Conservation (phyloP, 148 eudicot species). For the Fagopyrum tataricum region DNA sequence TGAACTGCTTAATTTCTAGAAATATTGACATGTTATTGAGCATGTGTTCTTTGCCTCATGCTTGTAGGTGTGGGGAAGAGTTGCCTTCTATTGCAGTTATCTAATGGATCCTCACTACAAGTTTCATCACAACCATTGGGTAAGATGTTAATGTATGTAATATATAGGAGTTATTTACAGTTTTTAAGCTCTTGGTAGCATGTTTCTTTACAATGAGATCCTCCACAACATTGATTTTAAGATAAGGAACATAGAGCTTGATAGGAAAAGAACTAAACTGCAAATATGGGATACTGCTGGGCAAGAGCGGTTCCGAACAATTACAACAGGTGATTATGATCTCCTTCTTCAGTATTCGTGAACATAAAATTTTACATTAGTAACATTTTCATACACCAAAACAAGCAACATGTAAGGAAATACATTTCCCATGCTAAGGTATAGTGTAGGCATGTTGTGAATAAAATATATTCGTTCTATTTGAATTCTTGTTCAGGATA, state of each 20-base stretch:
- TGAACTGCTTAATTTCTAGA: background rate
- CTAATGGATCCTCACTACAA: conserved; percentile 45
- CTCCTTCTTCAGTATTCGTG: background rate
- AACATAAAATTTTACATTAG: background rate
- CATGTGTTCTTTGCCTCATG: conserved; percentile 2
- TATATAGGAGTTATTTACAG: background rate
- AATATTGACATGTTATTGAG: background rate
- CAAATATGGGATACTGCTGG: conserved; percentile 91
- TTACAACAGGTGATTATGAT: conserved; percentile 52
- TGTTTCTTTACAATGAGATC: background rate
- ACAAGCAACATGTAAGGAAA: background rate
- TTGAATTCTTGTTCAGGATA: background rate
- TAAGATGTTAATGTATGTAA: conserved; percentile 15
- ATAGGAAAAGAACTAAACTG: conserved; percentile 66
- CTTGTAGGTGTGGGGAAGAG: conserved; percentile 41
- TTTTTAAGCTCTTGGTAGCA: background rate
- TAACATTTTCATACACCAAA: background rate
- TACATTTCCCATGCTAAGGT: background rate
- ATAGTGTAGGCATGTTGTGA: background rate
- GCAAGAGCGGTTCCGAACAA: conserved; percentile 75
- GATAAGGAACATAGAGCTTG: conserved; percentile 76
- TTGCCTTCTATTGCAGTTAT: conserved; percentile 41
- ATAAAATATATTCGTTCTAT: background rate
- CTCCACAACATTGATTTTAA: conserved; percentile 60
- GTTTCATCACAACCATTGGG: conserved; percentile 74